A percentile compares a stretch with the other conserved stretches of the same genome.
phyloP scores from a whole-genome alignment of 345 rosid species.

The Leavenworthia alabamica region DNA sequence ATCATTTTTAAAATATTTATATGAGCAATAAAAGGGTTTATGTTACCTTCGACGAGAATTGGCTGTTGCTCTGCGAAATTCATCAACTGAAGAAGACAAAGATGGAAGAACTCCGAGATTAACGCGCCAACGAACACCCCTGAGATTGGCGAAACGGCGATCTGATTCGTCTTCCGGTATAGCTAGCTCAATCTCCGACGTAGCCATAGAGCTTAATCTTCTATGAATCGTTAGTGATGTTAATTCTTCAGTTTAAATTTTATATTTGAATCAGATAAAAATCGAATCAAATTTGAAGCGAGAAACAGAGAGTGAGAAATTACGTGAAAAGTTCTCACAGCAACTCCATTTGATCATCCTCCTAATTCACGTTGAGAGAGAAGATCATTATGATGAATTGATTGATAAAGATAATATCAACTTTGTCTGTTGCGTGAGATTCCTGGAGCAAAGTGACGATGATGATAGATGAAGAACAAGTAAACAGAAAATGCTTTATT shows the following conservation, averaged over 20 bases:
- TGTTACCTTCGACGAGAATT: constrained; percentile 71
- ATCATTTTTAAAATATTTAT: too few species aligned
- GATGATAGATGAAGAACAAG: not conserved
- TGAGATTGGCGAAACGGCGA: constrained; percentile 36
- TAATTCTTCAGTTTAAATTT: too few species aligned
- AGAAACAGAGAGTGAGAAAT: not conserved
- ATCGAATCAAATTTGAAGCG: not conserved
- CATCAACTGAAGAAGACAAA: constrained; percentile 47
- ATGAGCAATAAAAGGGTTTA: too few species aligned
- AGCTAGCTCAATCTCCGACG: not conserved
- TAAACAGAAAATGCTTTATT: not conserved
- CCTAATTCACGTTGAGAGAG: not conserved
- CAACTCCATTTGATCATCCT: not conserved
- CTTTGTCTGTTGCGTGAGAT: too few species aligned
- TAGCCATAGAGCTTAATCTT: not conserved
- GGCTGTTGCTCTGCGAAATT: constrained; percentile 67
- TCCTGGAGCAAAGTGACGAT: too few species aligned
- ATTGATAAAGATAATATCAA: too few species aligned
- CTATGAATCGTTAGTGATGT: too few species aligned
- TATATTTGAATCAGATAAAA: too few species aligned
- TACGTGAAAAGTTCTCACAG: not conserved
- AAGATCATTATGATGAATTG: not conserved
- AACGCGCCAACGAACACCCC: constrained; percentile 77
- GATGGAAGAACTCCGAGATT: constrained; percentile 65
- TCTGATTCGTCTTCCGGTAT: constrained; percentile 18